Percentiles rank a stretch among this genome's conserved stretches.
These are phyloP conservation scores for Saccharomycopsis fibuligera DNA, from an alignment of 805 yeast species.

Conservation along the genomic window DNA sequence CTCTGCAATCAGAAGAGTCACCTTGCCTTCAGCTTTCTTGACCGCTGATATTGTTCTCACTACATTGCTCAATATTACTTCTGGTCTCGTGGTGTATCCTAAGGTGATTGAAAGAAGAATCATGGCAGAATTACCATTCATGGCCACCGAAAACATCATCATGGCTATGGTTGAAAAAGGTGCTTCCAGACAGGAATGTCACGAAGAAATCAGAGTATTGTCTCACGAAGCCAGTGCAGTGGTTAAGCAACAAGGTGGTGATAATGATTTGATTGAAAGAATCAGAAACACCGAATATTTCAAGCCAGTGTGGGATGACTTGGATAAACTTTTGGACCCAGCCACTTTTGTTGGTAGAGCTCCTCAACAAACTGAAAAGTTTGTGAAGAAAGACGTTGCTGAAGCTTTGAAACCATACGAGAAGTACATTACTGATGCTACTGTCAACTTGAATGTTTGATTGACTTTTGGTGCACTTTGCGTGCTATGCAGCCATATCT, in stretches of 20 bases:
- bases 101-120: conserved; percentile 98
- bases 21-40: conserved; percentile 92
- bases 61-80: conserved; percentile 84
- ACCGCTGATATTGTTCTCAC: conserved; percentile 91
- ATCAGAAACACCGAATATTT: conserved; percentile 72
- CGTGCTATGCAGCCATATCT: neutral
- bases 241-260: conserved; percentile 97
- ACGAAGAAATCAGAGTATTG: conserved; percentile 92
- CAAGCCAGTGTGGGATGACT: conserved; percentile 80
- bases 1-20: conserved; percentile 95
- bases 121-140: conserved; percentile 90
- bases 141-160: conserved; percentile 98
- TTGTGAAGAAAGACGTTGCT: conserved; percentile 76
- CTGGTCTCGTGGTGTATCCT: conserved; percentile 96
- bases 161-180: conserved; percentile 99
- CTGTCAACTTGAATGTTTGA: conserved; percentile 76
- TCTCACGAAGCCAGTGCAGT: conserved; percentile 97
- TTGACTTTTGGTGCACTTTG: neutral
- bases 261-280: conserved; percentile 91
- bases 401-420: conserved; percentile 70
- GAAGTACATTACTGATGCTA: conserved; percentile 52
- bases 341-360: conserved; percentile 97
- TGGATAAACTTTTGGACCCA: conserved; percentile 81
- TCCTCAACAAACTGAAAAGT: conserved; percentile 94
- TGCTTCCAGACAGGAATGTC: conserved; percentile 96